Conservation (phyloP, 2,329 filamentous ascomycete species). For the Colletotrichum sp. region DNA sequence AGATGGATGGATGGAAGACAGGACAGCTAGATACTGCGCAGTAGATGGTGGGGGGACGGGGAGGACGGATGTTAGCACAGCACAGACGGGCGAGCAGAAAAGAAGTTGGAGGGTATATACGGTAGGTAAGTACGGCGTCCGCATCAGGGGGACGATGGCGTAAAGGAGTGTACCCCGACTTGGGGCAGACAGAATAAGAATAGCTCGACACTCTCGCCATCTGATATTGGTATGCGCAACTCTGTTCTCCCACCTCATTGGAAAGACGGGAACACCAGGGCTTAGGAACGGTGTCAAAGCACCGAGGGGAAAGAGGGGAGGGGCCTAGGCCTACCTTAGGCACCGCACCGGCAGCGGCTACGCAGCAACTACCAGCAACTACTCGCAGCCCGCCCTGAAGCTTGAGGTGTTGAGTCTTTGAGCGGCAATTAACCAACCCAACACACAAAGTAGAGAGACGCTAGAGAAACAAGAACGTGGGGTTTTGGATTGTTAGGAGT, state of each 20-base stretch:
- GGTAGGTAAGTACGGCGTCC: neutral
- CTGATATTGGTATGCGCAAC: slow-evolving; percentile 4
- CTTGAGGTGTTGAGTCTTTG: neutral
- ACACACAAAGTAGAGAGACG: neutral
- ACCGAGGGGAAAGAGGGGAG: neutral
- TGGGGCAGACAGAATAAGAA: neutral
- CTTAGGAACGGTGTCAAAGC: slow-evolving; percentile 3
- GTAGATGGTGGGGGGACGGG: neutral
- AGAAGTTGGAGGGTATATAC: neutral
- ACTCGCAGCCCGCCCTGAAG: neutral
- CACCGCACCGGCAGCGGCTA: neutral
- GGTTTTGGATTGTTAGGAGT: neutral
- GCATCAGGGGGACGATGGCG: neutral
- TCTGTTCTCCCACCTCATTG: neutral
- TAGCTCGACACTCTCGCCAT: neutral
- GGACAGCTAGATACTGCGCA: neutral
- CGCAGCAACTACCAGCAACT: neutral
- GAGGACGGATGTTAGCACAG: neutral
- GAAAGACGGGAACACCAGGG: neutral
- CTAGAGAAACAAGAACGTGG: neutral
- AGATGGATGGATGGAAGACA: neutral
- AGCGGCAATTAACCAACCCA: neutral
- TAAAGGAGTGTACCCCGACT: neutral
- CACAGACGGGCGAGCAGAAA: neutral
- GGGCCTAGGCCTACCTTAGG: neutral